A percentile compares a stretch with the other conserved stretches of the same genome.
phyloP scores from a whole-genome alignment of 129 eudicot genomes.

The Smallanthus sonchifolius region DNA sequence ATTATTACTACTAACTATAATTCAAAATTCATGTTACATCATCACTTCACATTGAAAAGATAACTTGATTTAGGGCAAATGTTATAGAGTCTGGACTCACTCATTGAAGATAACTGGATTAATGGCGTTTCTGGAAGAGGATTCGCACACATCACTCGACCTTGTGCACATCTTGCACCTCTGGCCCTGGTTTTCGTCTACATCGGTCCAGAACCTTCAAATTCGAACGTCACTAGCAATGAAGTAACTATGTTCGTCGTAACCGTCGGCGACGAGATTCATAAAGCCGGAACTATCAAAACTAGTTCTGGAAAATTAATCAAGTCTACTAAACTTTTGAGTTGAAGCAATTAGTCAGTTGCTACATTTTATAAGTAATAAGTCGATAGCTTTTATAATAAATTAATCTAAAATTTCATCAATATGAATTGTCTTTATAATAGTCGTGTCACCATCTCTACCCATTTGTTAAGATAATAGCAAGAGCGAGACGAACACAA shows the following conservation, averaged over 20 bases:
- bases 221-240: not conserved
- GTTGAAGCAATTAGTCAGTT: not conserved
- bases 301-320: too few relatives aligned
- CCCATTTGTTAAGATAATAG: too few relatives aligned
- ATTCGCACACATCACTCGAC: not conserved
- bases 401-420: too few relatives aligned
- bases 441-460: too few relatives aligned
- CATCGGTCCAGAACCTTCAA: not conserved
- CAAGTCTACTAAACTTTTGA: not conserved
- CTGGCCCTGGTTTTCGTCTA: not conserved
- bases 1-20: not conserved
- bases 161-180: not conserved
- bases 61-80: not conserved
- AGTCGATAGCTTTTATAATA: too few relatives aligned
- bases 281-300: too few relatives aligned
- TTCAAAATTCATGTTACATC: not conserved
- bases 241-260: constrained; percentile 9
- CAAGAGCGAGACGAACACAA: too few relatives aligned
- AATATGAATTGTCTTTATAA: too few relatives aligned
- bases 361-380: not conserved
- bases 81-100: not conserved
- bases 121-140: too few relatives aligned
- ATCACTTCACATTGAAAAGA: not conserved
- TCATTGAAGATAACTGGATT: too few relatives aligned
- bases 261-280: not conserved